phyloP scores from a whole-genome alignment of 176 grass and related monocot genomes.

The Aegilops sharonensis region DNA sequence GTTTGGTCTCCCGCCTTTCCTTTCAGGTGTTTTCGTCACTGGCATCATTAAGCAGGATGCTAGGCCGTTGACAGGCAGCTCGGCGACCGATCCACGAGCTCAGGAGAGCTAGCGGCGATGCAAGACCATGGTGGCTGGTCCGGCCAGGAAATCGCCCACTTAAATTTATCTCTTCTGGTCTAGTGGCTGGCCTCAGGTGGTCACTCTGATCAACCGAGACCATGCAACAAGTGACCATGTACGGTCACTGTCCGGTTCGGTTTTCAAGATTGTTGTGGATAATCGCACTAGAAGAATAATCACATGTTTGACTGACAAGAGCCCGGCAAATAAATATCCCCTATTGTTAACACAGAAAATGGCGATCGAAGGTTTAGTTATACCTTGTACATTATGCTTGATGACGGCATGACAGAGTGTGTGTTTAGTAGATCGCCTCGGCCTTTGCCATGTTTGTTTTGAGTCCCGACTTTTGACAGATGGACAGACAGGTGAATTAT shows the following conservation, averaged over 20 bases:
- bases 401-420: background rate
- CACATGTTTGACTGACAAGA: no score
- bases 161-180: background rate
- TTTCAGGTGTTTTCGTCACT: background rate
- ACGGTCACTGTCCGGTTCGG: background rate
- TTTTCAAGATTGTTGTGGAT: background rate
- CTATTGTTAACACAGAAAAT: background rate
- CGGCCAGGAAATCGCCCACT: background rate
- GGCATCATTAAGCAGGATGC: slow-evolving; percentile 4
- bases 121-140: background rate
- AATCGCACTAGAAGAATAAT: no score
- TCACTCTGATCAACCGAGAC: no score
- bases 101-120: background rate
- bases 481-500: background rate
- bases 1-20: slow-evolving; percentile 23
- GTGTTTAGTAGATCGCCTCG: background rate
- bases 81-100: background rate
- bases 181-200: no score
- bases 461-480: background rate
- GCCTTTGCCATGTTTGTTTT: slow-evolving; percentile 24
- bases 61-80: background rate
- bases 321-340: no score
- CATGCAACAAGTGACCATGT: no score
- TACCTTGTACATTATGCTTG: slow-evolving; percentile 20
- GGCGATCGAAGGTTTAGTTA: background rate